Evolutionary conservation across 2,329 filamentous ascomycete species (phyloP).

Genomic region (Ambrosiella xylebori): DNA sequence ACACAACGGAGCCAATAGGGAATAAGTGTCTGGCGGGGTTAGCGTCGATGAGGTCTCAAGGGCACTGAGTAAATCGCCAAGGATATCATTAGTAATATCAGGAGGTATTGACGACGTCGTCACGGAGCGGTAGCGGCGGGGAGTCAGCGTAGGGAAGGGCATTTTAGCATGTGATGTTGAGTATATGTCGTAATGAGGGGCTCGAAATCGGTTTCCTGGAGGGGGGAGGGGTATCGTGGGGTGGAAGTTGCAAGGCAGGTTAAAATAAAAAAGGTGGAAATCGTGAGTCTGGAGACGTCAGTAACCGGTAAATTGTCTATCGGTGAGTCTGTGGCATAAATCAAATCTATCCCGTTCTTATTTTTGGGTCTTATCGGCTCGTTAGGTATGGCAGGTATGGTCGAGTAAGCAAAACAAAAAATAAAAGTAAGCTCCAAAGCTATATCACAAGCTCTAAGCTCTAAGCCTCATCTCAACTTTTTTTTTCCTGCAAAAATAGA

Average conservation of each 20-base stretch:
- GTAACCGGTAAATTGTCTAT: not conserved
- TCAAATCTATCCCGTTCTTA: no score
- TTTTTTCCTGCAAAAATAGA: not conserved
- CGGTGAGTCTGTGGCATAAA: no score
- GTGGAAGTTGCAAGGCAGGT: not conserved
- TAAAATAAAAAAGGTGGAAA: not conserved
- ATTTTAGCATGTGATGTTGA: not conserved
- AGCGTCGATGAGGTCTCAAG: slow-evolving; percentile 24
- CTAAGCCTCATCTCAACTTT: not conserved
- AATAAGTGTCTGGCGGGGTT: slow-evolving; percentile 21
- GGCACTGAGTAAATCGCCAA: slow-evolving; percentile 36
- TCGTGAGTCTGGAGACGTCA: not conserved
- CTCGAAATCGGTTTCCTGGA: not conserved
- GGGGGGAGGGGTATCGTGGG: not conserved
- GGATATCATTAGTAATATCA: slow-evolving; percentile 42
- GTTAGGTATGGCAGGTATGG: not conserved
- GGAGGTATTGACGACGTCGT: slow-evolving; percentile 41
- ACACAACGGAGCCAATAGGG: slow-evolving; percentile 30
- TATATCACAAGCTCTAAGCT: not conserved
- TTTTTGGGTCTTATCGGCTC: no score
- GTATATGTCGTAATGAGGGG: not conserved
- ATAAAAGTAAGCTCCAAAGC: not conserved
- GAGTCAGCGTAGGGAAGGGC: slow-evolving; percentile 19
- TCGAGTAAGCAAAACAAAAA: not conserved
- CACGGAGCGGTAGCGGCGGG: slow-evolving; percentile 45